Evolutionary conservation across 495 filamentous ascomycete genomes (phyloP), one percentile per base, ranked within the genome.

Genomic region (Lasiosphaeria hispida): DNA sequence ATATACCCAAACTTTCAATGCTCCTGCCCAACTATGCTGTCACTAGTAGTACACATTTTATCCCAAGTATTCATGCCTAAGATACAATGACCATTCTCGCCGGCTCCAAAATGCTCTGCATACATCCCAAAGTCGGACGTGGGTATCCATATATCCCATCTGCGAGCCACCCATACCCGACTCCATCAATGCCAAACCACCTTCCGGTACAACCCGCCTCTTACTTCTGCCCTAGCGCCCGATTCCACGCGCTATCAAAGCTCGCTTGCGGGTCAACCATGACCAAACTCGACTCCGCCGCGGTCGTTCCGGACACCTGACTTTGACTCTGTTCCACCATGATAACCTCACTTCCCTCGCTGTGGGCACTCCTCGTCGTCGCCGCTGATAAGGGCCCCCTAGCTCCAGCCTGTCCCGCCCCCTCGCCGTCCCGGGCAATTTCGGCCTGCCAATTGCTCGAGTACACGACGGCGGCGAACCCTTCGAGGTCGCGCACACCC

Each of bases 381-480:
- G n/a, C 11, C 1, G 13, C n/a, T 10, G 9, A 34, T 6, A 17
- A 14, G 18, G 10, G 3, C 2, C 35, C 50, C 39, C 8, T 33
- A 10, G 9, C 52, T 10, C 61, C 63, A 7, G 59, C 58, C 10
- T 59, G 60, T 17, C n/a, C 47, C 39, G 61, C 59, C 7, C 64
- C 61, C 34, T 72, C 71, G 10, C 67, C 68, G 4, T 75, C 70
- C 19, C 63, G 69, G 50, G 83, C 84, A 48, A 88, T 84, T 65
- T 96, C 90, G 58, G 88, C 78, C 66, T 82, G 75, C 81, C 81
- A 96, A 72, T 96, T 96, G 48, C 88, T 92, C 57, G 87, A 91
- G 69, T 96, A 97, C 33, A 97, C 89, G 7, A 97, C 87, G 1
- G 94, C 93, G 4, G 93, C 90, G 62, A 97, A 97, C 0, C 89